These are phyloP conservation scores for Primulina tabacum DNA, from an alignment of 257 asterid species.

Conservation along the genomic window DNA sequence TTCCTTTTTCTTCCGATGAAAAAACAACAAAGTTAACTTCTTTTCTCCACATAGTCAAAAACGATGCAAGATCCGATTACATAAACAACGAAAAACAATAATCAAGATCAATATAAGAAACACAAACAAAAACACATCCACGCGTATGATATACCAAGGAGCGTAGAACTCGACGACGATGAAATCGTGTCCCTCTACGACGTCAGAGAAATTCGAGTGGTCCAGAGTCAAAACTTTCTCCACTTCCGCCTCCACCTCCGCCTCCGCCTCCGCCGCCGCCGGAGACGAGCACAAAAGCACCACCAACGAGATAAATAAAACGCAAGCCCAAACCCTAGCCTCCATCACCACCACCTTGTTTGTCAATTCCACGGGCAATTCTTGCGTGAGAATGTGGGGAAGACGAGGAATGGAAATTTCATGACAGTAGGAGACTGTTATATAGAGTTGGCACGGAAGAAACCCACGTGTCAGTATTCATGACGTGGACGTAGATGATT, in stretches of 20 bases:
- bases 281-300: conserved; percentile 28
- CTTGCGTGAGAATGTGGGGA: background rate
- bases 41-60: background rate
- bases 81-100: background rate
- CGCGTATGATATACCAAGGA: conserved; percentile 46
- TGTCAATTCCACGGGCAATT: background rate
- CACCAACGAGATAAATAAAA: conserved; percentile 27
- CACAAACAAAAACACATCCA: background rate
- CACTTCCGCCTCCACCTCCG: conserved; percentile 33
- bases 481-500: background rate
- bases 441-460: background rate
- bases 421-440: background rate
- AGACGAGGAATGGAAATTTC: background rate
- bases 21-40: background rate
- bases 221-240: conserved; percentile 68
- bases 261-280: conserved; percentile 41
- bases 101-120: conserved; percentile 1
- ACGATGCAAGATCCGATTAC: conserved; percentile 19
- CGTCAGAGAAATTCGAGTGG: conserved; percentile 54
- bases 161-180: conserved; percentile 83
- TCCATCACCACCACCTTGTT: conserved; percentile 32
- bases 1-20: background rate
- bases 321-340: conserved; percentile 33
- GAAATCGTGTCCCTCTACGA: conserved; percentile 47
- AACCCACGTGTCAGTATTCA: background rate